These are phyloP conservation scores for Rhodotorula mucilaginosa DNA, from an alignment of 1,284 basidiomycete species.

Conservation along the genomic window DNA sequence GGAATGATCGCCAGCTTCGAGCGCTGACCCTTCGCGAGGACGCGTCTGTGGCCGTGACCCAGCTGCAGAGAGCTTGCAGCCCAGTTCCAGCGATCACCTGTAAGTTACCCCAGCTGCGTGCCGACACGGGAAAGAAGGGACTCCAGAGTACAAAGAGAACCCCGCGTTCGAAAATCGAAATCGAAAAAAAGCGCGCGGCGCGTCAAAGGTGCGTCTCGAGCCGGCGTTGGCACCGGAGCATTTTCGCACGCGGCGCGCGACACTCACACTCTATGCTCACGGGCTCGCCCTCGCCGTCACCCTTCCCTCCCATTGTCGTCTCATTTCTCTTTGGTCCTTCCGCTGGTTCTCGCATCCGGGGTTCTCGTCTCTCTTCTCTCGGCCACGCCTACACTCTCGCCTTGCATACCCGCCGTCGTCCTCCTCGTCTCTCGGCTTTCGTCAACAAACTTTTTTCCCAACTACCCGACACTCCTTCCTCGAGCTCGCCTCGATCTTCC, in stretches of 20 bases:
- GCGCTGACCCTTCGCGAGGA: no score
- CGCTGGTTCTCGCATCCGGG: neutral
- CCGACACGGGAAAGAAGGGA: neutral
- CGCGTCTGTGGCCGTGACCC: no score
- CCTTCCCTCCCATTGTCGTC: neutral
- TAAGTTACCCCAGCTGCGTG: no score
- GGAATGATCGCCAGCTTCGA: no score
- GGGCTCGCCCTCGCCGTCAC: neutral
- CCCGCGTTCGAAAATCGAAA: neutral
- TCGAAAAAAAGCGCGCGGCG: neutral
- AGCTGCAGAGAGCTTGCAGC: no score
- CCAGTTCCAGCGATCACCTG: no score
- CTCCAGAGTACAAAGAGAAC: neutral
- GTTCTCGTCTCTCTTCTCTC: neutral
- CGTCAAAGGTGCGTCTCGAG: conserved; percentile 7
- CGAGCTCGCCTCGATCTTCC: neutral
- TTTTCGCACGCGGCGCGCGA: neutral
- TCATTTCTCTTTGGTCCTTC: neutral
- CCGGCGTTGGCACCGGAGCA: neutral
- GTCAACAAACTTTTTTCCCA: neutral
- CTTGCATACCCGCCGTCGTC: no score
- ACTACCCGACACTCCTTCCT: conserved; percentile 10
- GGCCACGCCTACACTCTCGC: neutral
- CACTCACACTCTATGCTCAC: conserved; percentile 2
- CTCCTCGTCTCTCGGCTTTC: neutral